Base-by-base conservation (phyloP, 371 early-diverging fungal species). In the Mucor lusitanicus region DNA sequence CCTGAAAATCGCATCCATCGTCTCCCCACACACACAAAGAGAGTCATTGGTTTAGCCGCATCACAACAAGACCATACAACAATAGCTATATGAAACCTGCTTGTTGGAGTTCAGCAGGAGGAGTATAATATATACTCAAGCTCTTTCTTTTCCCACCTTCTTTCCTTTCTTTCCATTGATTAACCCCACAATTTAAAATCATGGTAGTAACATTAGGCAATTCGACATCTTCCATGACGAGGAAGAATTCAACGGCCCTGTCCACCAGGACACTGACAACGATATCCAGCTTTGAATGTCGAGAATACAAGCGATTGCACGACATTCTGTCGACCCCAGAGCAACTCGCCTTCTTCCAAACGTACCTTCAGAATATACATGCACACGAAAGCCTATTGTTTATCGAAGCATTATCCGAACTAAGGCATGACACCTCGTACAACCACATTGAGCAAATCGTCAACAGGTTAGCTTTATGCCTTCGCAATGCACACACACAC, bases 311-410 rank as follows among this genome's bases (percentile, higher is more conserved):
- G 44, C 60, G 72, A 50, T 35, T 72, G 4, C 27, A 78, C 19
- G 59, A 64, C 0, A 76, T 79, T 7, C 56, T 76, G 0, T 67
- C 74, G 11, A 63, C 68, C 9, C 74, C 79, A 30, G 54, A 68
- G 5, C 67, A 72, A 19, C 53, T 76, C 7, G 70, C 67, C 25
- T 69, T 61, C 27, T 79, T 79, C 37, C 71, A 74, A 39, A 50
- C 55, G 23, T 79, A 70, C 55, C 60, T 79, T 21, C 65, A 69
- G 37, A 55, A 54, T 6, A 67, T 71, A 32, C 64, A 70, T 57
- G 69, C 74, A 13, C 77, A 79, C 15, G 74, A 79, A 68, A 72
- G 74, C 17, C 59, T 79, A 3, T 23, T 79, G 15, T 79, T 79
- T 42, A 66, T 79, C 11, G 76, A 76, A 53, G 76, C 76, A 3